phyloP scores from a whole-genome alignment of 129 eudicot genomes.

The Artemisia tridentata region DNA sequence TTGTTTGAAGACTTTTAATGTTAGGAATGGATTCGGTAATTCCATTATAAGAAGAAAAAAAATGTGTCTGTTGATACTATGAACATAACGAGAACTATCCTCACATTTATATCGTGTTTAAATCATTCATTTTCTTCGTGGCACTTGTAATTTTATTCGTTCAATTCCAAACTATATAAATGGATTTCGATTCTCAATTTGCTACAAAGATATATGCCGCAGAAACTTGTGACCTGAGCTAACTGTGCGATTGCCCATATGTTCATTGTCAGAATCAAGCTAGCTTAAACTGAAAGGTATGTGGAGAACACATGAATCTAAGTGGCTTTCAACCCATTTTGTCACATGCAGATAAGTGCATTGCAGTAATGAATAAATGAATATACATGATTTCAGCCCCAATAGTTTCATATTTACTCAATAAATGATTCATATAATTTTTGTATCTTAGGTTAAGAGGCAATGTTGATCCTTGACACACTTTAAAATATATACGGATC shows the following conservation, averaged over 20 bases:
- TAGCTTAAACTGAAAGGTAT: conserved; percentile 11
- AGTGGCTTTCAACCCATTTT: not conserved
- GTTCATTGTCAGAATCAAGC: conserved; percentile 2
- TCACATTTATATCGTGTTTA: no score
- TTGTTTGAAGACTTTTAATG: not conserved
- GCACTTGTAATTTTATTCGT: not conserved
- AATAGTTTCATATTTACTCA: no score
- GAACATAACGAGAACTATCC: no score
- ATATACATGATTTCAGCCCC: not conserved
- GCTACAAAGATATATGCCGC: conserved; percentile 9
- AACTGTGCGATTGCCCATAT: conserved; percentile 1
- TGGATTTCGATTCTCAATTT: not conserved
- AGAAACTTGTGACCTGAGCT: conserved; percentile 2
- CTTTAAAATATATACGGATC: no score
- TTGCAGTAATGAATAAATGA: not conserved
- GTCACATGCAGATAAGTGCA: not conserved
- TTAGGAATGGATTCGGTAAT: not conserved
- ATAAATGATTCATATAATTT: no score
- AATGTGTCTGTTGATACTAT: no score
- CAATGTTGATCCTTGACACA: no score
- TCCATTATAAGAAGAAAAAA: no score
- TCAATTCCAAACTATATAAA: not conserved
- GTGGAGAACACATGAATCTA: not conserved
- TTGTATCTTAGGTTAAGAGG: no score
- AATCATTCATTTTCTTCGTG: not conserved